Percentiles rank a stretch among this genome's conserved stretches.
phyloP scores from a whole-genome alignment of 257 asterid genomes.

The Pogostemon cablin region DNA sequence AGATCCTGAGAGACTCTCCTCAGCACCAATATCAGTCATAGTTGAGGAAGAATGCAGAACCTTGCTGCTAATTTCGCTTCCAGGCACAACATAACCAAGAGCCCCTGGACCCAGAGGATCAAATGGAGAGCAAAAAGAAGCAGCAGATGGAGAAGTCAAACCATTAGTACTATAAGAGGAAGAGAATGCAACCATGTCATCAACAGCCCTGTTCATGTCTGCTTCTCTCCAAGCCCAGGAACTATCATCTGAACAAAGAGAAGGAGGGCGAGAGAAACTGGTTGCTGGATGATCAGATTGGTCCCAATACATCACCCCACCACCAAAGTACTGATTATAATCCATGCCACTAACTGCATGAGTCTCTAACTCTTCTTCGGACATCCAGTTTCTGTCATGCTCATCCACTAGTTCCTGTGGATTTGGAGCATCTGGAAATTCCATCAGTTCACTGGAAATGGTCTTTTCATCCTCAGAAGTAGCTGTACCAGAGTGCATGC shows the following conservation, averaged over 20 bases:
- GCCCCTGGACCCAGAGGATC: conserved; percentile 86
- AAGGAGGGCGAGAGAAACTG: conserved; percentile 95
- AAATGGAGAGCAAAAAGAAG: conserved; percentile 93
- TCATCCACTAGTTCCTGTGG: conserved; percentile 79
- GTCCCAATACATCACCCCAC: conserved; percentile 99
- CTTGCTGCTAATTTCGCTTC: conserved; percentile 80
- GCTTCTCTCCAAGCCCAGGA: conserved; percentile 99
- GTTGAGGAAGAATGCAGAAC: conserved; percentile 78
- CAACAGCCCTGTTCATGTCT: conserved; percentile 90
- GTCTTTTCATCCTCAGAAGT: conserved; percentile 83
- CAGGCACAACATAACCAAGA: conserved; percentile 90
- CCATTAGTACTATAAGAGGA: conserved; percentile 98
- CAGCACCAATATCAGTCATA: conserved; percentile 66
- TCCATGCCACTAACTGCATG: conserved; percentile 82
- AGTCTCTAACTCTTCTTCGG: conserved; percentile 93
- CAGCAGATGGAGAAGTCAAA: conserved; percentile 92
- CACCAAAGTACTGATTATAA: conserved; percentile 92
- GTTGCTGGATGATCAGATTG: conserved; percentile 88
- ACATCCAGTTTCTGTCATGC: conserved; percentile 85
- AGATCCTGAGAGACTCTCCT: conserved; percentile 77
- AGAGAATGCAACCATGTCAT: conserved; percentile 99
- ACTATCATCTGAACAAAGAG: conserved; percentile 99
- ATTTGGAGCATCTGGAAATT: conserved; percentile 60
- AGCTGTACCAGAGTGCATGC: conserved; percentile 54
- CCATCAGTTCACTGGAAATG: conserved; percentile 65